A percentile compares a stretch with the other conserved stretches of the same genome.
phyloP scores from a whole-genome alignment of 352 stramenopile species.

The Phytophthora colocasiae region DNA sequence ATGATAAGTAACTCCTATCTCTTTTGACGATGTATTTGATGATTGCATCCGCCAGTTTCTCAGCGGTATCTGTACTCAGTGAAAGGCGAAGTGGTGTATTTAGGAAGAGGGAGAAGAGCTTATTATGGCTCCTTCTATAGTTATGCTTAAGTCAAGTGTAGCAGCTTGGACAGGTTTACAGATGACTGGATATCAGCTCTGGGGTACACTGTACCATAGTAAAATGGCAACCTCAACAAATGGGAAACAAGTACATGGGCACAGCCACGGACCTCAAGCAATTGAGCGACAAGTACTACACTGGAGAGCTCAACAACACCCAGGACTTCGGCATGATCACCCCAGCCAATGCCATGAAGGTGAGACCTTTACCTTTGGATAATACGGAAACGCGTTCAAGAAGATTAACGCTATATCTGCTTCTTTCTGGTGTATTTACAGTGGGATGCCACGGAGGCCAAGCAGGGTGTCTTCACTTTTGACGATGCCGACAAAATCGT shows the following conservation, averaged over 20 bases:
- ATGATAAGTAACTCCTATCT: no score
- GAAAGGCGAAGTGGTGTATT: no score
- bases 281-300: constrained; percentile 33
- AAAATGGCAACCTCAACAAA: no score
- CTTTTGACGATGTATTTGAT: no score
- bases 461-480: constrained; percentile 35
- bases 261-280: constrained; percentile 43
- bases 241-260: constrained; percentile 43
- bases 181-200: no score
- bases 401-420: not conserved
- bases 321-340: constrained; percentile 46
- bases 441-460: constrained; percentile 38
- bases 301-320: constrained; percentile 28
- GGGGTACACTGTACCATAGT: no score
- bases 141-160: no score
- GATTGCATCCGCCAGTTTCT: no score
- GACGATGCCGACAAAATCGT: constrained; percentile 40
- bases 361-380: constrained; percentile 3
- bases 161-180: no score
- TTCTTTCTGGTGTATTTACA: constrained; percentile 13
- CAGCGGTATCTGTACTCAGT: no score
- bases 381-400: not conserved
- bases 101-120: no score
- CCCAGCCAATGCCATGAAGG: constrained; percentile 42
- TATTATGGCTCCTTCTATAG: no score